A percentile compares a stretch with the other conserved stretches of the same genome.
phyloP scores from a whole-genome alignment of 164 flowering plant genomes.

The Umbellularia californica region DNA sequence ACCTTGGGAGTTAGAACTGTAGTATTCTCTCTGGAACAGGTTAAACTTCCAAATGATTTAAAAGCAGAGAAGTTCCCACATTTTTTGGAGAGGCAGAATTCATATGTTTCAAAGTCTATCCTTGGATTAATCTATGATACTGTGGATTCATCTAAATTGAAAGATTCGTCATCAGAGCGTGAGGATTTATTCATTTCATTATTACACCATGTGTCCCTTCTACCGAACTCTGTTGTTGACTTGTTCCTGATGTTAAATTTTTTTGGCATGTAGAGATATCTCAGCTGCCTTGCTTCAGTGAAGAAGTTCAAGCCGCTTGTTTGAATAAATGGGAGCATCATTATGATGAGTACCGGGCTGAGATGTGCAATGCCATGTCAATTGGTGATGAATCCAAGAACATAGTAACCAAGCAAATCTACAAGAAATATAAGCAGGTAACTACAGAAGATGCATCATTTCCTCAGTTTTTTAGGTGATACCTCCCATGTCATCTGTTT shows the following conservation, averaged over 20 bases:
- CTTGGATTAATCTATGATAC: constrained; percentile 63
- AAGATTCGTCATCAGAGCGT: constrained; percentile 24
- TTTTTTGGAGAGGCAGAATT: constrained; percentile 37
- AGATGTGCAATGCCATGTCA: constrained; percentile 48
- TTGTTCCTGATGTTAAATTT: not conserved
- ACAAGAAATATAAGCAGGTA: constrained; percentile 64
- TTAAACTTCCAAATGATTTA: constrained; percentile 44
- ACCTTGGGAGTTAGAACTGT: not conserved
- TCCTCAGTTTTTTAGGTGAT: no score
- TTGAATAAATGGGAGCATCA: constrained; percentile 31
- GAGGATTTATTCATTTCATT: not conserved
- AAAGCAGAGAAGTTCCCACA: constrained; percentile 57
- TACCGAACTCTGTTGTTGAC: not conserved
- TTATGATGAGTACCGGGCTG: constrained; percentile 42
- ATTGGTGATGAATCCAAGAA: constrained; percentile 19
- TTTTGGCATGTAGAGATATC: constrained; percentile 30
- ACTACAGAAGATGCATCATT: not conserved
- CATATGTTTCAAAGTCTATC: constrained; percentile 50
- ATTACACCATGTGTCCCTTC: not conserved
- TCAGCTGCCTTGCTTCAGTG: constrained; percentile 53
- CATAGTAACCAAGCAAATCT: constrained; percentile 33
- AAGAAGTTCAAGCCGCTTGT: constrained; percentile 28
- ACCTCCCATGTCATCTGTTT: no score
- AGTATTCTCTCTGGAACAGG: constrained; percentile 30
- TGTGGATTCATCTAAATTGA: constrained; percentile 24